Evolutionary conservation across 768 basidiomycete genomes (phyloP), one percentile per base, ranked within the genome.

Genomic region (Sutorius australiensis): DNA sequence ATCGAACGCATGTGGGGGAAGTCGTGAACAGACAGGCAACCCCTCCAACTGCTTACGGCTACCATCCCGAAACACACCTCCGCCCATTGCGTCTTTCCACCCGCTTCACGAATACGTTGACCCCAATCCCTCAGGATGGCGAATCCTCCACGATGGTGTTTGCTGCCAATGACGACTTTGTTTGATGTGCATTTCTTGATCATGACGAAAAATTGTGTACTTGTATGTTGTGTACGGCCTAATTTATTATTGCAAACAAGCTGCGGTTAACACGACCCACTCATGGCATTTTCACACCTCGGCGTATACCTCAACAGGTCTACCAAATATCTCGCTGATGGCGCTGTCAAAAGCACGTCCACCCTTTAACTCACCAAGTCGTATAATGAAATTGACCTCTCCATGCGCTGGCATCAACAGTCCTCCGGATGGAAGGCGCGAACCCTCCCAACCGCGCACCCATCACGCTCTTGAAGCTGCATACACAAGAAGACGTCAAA

Each of bases 391-490:
- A 24, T 51, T 59, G 48, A 65, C 58, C 50, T 45, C 33, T 12
- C 53, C 38, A 51, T 51, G 17, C 47, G 31, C 47, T 41, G 42
- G 34, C 55, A 30, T 46, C 39, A 39, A 32, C 55, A 92, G 89
- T 87, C 49, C 64, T 88, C 36, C 77, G 80, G 43, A 92, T 92
- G 89, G 76, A 82, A 62, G 90, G 90, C 59, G 80, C 82, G n/a
- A 80, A 87, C 48, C 75, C 70, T 27, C 84, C 84, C 9, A 72
- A 73, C 42, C 81, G 84, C 33, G 69, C 70, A 5, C 86, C 90
- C n/a, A 75, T 78, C 50, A 79, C 82, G 0, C 77, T 94, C 46
- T 83, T 82, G 64, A 75, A 76, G 7, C 81, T 93, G 68, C 83
- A 86, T 61, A 76, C 80, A 0, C 71, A 61, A 16, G 74, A 79